phyloP scores from a whole-genome alignment of 805 yeast genomes.

The Candida morakotiae region DNA sequence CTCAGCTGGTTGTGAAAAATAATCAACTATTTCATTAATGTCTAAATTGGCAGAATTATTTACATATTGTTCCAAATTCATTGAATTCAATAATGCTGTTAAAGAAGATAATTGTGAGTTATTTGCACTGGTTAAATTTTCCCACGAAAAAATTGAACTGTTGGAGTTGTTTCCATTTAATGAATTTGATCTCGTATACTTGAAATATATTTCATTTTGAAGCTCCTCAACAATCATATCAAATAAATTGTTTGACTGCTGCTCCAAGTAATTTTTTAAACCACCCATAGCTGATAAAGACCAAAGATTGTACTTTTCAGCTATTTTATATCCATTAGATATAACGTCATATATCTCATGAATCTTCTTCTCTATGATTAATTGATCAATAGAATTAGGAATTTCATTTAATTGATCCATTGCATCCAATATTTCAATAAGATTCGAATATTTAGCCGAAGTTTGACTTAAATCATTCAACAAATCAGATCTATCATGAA shows the following conservation, averaged over 20 bases:
- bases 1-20: conserved; percentile 26
- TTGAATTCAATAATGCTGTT: conserved; percentile 29
- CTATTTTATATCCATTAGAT: conserved; percentile 36
- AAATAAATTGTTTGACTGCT: conserved; percentile 58
- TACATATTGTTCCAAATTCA: conserved; percentile 50
- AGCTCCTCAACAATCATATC: conserved; percentile 76
- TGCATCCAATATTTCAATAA: conserved; percentile 65
- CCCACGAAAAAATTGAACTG: conserved; percentile 17
- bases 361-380: conserved; percentile 67
- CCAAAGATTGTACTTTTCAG: conserved; percentile 54
- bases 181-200: conserved; percentile 15
- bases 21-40: conserved; percentile 45
- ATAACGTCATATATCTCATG: conserved; percentile 59
- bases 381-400: conserved; percentile 62
- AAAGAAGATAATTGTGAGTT: conserved; percentile 36
- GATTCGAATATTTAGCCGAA: conserved; percentile 58
- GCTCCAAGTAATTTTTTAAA: conserved; percentile 47
- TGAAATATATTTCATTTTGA: conserved; percentile 62
- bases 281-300: conserved; percentile 50
- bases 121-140: conserved; percentile 16
- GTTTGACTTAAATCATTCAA: conserved; percentile 63
- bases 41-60: conserved; percentile 57
- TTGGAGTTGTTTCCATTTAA: background rate
- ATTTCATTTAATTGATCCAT: conserved; percentile 56
- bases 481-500: conserved; percentile 51